Conservation (phyloP, 345 rosid genomes). For the Melaleuca quinquenervia region DNA sequence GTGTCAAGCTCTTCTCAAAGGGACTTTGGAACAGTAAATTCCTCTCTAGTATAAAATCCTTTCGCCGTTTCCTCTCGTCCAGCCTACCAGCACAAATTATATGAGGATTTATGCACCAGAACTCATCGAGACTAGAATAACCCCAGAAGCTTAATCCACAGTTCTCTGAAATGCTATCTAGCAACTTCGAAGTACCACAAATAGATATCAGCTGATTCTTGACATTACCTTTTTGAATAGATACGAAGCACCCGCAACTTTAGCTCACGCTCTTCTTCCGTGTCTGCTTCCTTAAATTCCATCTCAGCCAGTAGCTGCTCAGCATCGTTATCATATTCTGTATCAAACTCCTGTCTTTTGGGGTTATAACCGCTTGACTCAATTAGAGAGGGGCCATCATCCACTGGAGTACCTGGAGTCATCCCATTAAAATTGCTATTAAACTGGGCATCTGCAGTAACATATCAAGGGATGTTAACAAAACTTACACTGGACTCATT, state of each 20-base stretch:
- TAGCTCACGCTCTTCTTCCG: constrained; percentile 77
- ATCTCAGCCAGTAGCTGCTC: constrained; percentile 94
- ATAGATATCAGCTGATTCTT: neutral
- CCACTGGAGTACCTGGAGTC: constrained; percentile 45
- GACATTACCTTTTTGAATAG: constrained; percentile 64
- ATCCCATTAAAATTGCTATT: constrained; percentile 61
- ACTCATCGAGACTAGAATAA: neutral
- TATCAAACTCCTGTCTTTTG: constrained; percentile 82
- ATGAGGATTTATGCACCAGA: neutral
- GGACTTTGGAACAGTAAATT: constrained; percentile 62
- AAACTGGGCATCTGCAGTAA: constrained; percentile 42
- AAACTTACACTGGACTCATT: neutral
- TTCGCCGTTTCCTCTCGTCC: constrained; percentile 89
- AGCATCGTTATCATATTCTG: constrained; percentile 93
- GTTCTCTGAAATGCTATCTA: neutral
- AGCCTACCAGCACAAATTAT: constrained; percentile 36
- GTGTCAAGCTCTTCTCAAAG: constrained; percentile 62
- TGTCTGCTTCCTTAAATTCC: constrained; percentile 89
- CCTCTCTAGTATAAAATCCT: constrained; percentile 86
- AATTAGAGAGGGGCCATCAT: constrained; percentile 56
- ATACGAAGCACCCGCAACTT: constrained; percentile 77
- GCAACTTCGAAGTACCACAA: neutral
- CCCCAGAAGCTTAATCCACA: neutral
- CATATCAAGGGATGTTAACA: neutral
- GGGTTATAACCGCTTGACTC: constrained; percentile 72